Conservation (phyloP, 2,329 filamentous ascomycete genomes). For the Colletotrichum destructivum region DNA sequence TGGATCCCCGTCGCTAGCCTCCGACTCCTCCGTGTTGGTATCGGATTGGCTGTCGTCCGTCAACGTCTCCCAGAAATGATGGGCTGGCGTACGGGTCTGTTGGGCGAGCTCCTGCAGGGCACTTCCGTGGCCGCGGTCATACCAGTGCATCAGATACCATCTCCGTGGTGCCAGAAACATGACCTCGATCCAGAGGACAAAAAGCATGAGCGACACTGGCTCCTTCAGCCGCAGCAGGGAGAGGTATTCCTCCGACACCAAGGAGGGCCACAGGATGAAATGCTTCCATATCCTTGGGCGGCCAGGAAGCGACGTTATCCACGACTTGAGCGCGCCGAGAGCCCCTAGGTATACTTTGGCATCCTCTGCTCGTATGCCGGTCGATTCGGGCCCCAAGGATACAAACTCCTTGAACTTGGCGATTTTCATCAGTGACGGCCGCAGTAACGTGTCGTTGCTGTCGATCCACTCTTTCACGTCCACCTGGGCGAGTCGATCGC, state of each 20-base stretch:
- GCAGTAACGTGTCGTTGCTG: slow-evolving; percentile 16
- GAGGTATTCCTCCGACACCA: slow-evolving; percentile 39
- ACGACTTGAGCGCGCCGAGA: slow-evolving; percentile 34
- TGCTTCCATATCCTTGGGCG: slow-evolving; percentile 41
- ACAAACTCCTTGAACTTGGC: slow-evolving; percentile 34
- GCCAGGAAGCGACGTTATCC: slow-evolving; percentile 33
- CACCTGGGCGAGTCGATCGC: slow-evolving; percentile 37
- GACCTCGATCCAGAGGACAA: slow-evolving; percentile 39
- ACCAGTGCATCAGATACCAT: slow-evolving; percentile 42
- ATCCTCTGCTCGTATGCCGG: slow-evolving; percentile 19
- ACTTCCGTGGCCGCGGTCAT: slow-evolving; percentile 21
- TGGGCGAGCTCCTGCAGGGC: slow-evolving; percentile 29
- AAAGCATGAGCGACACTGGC: slow-evolving; percentile 39
- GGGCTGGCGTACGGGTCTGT: slow-evolving; percentile 11
- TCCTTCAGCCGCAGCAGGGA: slow-evolving; percentile 28
- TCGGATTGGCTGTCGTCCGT: slow-evolving; percentile 26
- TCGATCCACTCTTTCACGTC: slow-evolving; percentile 35
- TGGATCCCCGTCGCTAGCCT: slow-evolving; percentile 10
- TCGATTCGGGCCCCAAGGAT: slow-evolving; percentile 22
- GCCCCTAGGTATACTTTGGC: slow-evolving; percentile 21
- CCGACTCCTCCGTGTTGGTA: slow-evolving; percentile 16
- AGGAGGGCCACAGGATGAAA: slow-evolving; percentile 41
- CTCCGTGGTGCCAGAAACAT: slow-evolving; percentile 34
- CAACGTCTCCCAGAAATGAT: slow-evolving; percentile 36
- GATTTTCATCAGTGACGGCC: slow-evolving; percentile 27